phyloP scores from a whole-genome alignment of 2,329 filamentous ascomycete species.

The Botryotinia calthae region DNA sequence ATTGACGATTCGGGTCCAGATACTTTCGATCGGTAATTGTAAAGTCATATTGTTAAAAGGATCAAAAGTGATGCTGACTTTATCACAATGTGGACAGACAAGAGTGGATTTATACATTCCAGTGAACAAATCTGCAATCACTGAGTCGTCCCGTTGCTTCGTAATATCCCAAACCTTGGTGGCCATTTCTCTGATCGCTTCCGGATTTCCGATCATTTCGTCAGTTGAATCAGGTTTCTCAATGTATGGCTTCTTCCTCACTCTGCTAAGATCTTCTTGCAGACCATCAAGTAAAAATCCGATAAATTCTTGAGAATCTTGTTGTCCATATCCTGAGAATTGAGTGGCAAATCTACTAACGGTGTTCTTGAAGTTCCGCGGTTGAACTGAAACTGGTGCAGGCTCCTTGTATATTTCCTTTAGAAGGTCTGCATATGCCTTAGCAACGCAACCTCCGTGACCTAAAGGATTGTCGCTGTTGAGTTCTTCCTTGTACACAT shows the following conservation, averaged over 20 bases:
- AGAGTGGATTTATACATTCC: slow-evolving; percentile 98
- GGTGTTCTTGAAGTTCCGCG: slow-evolving; percentile 76
- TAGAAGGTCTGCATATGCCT: slow-evolving; percentile 73
- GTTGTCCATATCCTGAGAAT: slow-evolving; percentile 93
- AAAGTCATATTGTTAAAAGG: slow-evolving; percentile 94
- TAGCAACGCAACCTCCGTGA: slow-evolving; percentile 83
- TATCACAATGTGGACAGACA: slow-evolving; percentile 84
- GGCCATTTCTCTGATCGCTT: slow-evolving; percentile 79
- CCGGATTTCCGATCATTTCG: slow-evolving; percentile 82
- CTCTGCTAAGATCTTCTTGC: slow-evolving; percentile 91
- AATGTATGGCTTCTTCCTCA: slow-evolving; percentile 94
- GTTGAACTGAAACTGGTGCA: slow-evolving; percentile 66
- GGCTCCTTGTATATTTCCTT: slow-evolving; percentile 73
- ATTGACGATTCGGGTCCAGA: slow-evolving; percentile 71
- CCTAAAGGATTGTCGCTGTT: slow-evolving; percentile 84
- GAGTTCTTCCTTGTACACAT: slow-evolving; percentile 73
- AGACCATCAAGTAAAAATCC: slow-evolving; percentile 92
- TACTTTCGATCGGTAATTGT: slow-evolving; percentile 81
- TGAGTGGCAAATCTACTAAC: slow-evolving; percentile 79
- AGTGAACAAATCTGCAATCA: slow-evolving; percentile 92
- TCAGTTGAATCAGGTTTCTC: slow-evolving; percentile 98
- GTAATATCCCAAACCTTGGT: slow-evolving; percentile 90
- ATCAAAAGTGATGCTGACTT: slow-evolving; percentile 98
- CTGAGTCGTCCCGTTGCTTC: slow-evolving; percentile 86
- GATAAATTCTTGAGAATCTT: slow-evolving; percentile 96